Conservation (phyloP, 805 yeast genomes). For the Lachancea mirantina region DNA sequence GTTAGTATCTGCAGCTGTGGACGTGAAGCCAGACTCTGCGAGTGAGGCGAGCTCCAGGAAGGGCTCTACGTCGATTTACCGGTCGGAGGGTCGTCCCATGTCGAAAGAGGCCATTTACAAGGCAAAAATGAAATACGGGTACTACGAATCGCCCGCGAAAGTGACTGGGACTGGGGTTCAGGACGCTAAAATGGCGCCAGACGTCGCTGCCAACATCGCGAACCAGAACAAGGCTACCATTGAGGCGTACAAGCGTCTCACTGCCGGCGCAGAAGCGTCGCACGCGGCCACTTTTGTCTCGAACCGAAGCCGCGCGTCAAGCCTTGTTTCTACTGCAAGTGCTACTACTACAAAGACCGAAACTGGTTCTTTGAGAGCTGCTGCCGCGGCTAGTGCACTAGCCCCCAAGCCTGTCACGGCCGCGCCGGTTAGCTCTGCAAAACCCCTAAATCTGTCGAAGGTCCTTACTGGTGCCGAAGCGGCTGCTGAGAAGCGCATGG, state of each 20-base stretch:
- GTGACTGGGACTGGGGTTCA: conserved; percentile 51
- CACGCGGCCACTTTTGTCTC: conserved; percentile 25
- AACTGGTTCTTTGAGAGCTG: conserved; percentile 11
- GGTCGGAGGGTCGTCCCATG: conserved; percentile 61
- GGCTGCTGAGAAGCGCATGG: conserved; percentile 23
- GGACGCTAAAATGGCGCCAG: conserved; percentile 50
- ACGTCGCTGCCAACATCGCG: conserved; percentile 72
- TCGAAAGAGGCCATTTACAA: conserved; percentile 69
- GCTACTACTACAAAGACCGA: conserved; percentile 9
- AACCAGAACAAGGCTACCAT: conserved; percentile 57
- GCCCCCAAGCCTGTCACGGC: conserved; percentile 10
- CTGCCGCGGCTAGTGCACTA: conserved; percentile 29
- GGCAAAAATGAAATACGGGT: conserved; percentile 65
- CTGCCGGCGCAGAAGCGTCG: conserved; percentile 29
- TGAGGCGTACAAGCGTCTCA: conserved; percentile 50
- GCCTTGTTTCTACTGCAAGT: conserved; percentile 4
- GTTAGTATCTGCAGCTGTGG: conserved; percentile 24
- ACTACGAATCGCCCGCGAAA: conserved; percentile 45
- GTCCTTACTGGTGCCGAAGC: conserved; percentile 27
- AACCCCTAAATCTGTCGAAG: conserved; percentile 21
- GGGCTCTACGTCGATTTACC: conserved; percentile 42
- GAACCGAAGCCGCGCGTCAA: conserved; percentile 4
- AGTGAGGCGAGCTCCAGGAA: conserved; percentile 5
- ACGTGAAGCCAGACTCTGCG: conserved; percentile 5
- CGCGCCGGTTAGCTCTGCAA: conserved; percentile 4